A percentile compares a stretch with the other conserved stretches of the same genome.
Conservation (phyloP, 2,329 filamentous ascomycete genomes). For the Trichophyton verrucosum region DNA sequence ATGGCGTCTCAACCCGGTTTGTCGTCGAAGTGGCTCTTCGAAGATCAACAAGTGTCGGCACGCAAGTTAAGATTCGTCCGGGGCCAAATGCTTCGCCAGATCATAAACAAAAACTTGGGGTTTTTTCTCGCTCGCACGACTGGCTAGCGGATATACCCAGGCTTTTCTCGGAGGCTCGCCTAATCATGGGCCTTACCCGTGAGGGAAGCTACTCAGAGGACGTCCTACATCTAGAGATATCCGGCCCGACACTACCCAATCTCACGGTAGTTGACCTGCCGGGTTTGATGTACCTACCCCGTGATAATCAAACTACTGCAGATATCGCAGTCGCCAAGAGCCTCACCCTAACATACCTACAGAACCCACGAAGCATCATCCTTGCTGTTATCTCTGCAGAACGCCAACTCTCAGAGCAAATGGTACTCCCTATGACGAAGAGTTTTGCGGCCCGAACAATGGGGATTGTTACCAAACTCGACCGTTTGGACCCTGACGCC, state of each 20-base stretch:
- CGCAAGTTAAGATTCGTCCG: conserved; percentile 18
- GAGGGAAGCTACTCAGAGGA: conserved; percentile 25
- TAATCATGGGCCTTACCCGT: conserved; percentile 16
- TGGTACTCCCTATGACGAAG: conserved; percentile 27
- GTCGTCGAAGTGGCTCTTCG: conserved; percentile 47
- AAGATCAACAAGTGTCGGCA: conserved; percentile 13
- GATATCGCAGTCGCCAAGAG: conserved; percentile 43
- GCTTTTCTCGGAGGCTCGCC: conserved; percentile 18
- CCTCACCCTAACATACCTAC: conserved; percentile 33
- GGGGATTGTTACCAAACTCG: conserved; percentile 39
- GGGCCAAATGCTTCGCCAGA: conserved; percentile 13
- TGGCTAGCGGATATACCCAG: conserved; percentile 17
- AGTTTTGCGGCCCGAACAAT: conserved; percentile 26
- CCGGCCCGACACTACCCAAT: conserved; percentile 47
- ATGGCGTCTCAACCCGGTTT: conserved; percentile 45
- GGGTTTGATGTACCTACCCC: conserved; percentile 44
- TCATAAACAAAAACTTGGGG: conserved; percentile 14
- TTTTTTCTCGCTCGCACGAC: conserved; percentile 14
- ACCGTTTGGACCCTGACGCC: conserved; percentile 27
- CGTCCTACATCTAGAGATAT: conserved; percentile 48
- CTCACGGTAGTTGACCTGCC: conserved; percentile 52
- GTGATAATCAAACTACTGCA: conserved; percentile 40
- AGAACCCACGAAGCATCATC: conserved; percentile 33
- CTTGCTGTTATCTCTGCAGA: conserved; percentile 36
- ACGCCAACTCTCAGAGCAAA: conserved; percentile 33